Base-by-base conservation (phyloP, 2,329 filamentous ascomycete species). In the Coniochaeta prunicola region DNA sequence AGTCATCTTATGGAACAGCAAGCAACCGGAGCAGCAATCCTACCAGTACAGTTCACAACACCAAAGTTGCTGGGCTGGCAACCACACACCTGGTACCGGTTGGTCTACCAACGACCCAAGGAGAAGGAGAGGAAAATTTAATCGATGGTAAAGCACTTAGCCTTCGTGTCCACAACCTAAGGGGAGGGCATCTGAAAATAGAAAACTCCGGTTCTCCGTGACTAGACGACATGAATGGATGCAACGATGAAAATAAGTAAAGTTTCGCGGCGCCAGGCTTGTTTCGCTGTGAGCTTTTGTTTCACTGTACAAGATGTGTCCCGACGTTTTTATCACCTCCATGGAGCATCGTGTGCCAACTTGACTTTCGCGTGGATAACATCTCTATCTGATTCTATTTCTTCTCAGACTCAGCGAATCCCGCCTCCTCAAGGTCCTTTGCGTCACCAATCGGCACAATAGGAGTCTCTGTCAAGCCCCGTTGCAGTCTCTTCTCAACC, bases 391-490 rank as follows among this genome's bases (percentile, higher is more conserved):
- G n/a, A n/a, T n/a, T n/a, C 24, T 59, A 34, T 36, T 34, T 54
- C 56, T 42, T 33, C 26, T 61, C 74, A 28, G 70, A 78, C 67
- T 81, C 71, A 0, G 80, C 83, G 67, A 87, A 83, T 0, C 84
- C 82, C 58, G 80, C 81, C 57, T 77, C 74, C 60, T 83, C 77
- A 48, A 88, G 70, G 30, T 79, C 79, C 57, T 72, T 71, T 3
- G 78, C 78, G 57, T 76, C 66, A 21, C 61, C 66, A 60, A 82
- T 78, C 2, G 79, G 78, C 31, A 80, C 76, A 5, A 80, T 70
- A 33, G 79, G 72, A 8, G 78, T 80, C 53, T 83, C 80, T 42
- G 75, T 70, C 1, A 76, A 75, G 58, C 81, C 76, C n/a, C 73
- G 73, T 36, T 74, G 71, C 60, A 76, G 77, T 63, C 77, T 71